Evolutionary conservation across 257 asterid genomes (phyloP).

Genomic region (Misopates orontium): DNA sequence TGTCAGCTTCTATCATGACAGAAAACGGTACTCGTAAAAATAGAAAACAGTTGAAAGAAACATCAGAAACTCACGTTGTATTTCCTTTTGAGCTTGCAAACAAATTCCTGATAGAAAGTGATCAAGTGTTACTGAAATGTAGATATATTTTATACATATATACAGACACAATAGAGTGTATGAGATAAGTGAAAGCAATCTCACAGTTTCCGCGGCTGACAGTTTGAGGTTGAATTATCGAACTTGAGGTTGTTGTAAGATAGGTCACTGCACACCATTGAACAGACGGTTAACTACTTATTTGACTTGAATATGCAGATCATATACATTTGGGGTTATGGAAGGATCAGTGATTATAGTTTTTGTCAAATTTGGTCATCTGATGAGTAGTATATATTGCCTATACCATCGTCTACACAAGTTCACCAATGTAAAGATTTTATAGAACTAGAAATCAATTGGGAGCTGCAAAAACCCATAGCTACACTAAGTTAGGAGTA

Average conservation of each 20-base stretch:
- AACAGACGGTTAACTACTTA: constrained; percentile 6
- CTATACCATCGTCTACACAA: too few species aligned
- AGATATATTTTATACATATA: not conserved
- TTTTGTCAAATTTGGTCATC: too few species aligned
- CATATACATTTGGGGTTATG: not conserved
- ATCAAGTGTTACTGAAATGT: constrained; percentile 5
- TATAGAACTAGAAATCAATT: too few species aligned
- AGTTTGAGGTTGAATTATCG: constrained; percentile 29
- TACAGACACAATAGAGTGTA: not conserved
- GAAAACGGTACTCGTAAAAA: not conserved
- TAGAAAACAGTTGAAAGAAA: not conserved
- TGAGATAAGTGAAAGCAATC: constrained; percentile 27
- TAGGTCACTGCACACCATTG: constrained; percentile 49
- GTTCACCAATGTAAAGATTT: too few species aligned
- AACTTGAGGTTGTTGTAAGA: constrained; percentile 63
- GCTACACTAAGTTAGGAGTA: too few species aligned
- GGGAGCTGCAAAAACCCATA: too few species aligned
- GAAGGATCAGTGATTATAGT: too few species aligned
- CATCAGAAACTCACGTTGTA: constrained; percentile 45
- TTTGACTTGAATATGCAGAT: constrained; percentile 6
- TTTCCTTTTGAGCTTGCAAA: constrained; percentile 59
- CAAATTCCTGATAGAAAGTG: constrained; percentile 49
- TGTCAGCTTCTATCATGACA: constrained; percentile 21
- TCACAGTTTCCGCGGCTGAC: constrained; percentile 52
- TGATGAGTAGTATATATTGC: too few species aligned